Conservation (phyloP, 1,284 basidiomycete species). For the Fomitopsis betulina region DNA sequence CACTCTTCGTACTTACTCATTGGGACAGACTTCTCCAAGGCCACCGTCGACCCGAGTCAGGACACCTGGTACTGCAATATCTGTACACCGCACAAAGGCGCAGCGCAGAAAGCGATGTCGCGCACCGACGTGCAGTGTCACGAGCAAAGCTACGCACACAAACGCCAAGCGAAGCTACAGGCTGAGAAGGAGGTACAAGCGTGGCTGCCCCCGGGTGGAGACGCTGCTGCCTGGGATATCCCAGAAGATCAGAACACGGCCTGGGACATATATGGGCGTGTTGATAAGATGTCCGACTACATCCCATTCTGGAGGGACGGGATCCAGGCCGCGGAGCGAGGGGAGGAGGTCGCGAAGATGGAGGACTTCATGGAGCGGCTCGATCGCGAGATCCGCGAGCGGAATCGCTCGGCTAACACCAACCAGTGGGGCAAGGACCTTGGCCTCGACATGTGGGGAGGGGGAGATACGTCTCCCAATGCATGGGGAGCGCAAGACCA, state of each 20-base stretch:
- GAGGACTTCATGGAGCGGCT: conserved; percentile 46
- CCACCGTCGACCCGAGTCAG: conserved; percentile 1
- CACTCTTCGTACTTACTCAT: background rate
- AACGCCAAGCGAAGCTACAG: conserved; percentile 9
- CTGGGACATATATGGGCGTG: conserved; percentile 47
- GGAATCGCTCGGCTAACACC: background rate
- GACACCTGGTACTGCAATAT: conserved; percentile 14
- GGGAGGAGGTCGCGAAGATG: conserved; percentile 41
- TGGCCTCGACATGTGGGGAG: conserved; percentile 4
- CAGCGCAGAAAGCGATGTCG: conserved; percentile 14
- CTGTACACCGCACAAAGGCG: conserved; percentile 10
- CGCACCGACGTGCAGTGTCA: conserved; percentile 11
- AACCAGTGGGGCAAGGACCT: background rate
- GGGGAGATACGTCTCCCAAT: background rate
- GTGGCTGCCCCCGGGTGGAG: background rate
- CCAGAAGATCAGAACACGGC: conserved; percentile 22
- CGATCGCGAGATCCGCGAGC: conserved; percentile 16
- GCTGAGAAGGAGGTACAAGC: conserved; percentile 4
- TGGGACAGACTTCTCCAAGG: conserved; percentile 14
- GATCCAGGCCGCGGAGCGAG: conserved; percentile 46
- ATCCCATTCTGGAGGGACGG: conserved; percentile 53
- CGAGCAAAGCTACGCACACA: conserved; percentile 13
- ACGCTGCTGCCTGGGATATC: conserved; percentile 3
- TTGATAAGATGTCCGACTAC: conserved; percentile 31
- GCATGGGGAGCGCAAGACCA: background rate